Conservation (phyloP, 2,329 filamentous ascomycete species). For the Alternaria tenuissima region DNA sequence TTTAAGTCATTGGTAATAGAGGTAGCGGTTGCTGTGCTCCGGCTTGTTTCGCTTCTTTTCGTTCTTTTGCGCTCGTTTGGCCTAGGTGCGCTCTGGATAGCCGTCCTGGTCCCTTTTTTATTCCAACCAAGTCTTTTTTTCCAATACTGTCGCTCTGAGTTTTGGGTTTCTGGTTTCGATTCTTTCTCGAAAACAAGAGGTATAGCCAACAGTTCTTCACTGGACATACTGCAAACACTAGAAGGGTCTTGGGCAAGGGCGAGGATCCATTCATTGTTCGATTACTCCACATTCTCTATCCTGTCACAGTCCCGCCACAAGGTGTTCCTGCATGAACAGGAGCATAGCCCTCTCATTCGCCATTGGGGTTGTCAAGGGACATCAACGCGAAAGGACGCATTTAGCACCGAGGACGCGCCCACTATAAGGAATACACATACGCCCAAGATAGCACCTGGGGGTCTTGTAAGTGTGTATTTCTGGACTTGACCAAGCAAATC, state of each 20-base stretch:
- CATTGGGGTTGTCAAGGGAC: constrained; percentile 26
- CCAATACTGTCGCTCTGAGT: background rate
- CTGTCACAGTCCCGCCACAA: constrained; percentile 26
- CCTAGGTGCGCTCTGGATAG: constrained; percentile 33
- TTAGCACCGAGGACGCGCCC: constrained; percentile 26
- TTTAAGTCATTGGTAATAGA: constrained; percentile 40
- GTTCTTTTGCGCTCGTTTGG: constrained; percentile 44
- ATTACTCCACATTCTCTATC: constrained; percentile 23
- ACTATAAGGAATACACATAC: constrained; percentile 39
- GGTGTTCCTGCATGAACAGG: constrained; percentile 37
- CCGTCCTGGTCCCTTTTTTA: constrained; percentile 16
- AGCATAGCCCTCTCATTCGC: constrained; percentile 35
- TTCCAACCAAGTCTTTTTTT: background rate
- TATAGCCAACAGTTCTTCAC: constrained; percentile 31
- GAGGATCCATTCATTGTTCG: constrained; percentile 45
- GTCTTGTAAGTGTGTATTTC: constrained; percentile 17
- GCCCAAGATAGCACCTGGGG: constrained; percentile 25
- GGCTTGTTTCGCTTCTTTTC: constrained; percentile 47
- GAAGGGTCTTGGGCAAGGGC: constrained; percentile 37
- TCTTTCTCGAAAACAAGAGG: constrained; percentile 12
- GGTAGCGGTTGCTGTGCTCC: constrained; percentile 48
- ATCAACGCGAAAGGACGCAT: constrained; percentile 28
- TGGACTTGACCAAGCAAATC: constrained; percentile 14
- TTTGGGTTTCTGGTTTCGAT: constrained; percentile 22
- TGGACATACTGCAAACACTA: constrained; percentile 36